These are phyloP conservation scores for Alternaria infectoria DNA, from an alignment of 2,329 filamentous ascomycete species.

Conservation along the genomic window DNA sequence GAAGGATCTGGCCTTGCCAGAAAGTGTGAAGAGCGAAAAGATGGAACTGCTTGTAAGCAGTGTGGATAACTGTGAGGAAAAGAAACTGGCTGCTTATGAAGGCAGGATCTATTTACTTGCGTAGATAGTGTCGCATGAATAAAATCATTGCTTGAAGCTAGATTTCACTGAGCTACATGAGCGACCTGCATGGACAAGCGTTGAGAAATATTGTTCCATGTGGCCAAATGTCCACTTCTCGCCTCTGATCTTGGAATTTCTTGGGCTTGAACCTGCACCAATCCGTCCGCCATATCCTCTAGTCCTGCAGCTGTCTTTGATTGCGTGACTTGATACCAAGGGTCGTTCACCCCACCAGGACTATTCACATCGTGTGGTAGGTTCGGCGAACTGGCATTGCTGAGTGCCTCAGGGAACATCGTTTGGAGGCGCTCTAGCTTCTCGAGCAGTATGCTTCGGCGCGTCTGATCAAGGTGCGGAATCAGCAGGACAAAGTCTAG, in stretches of 20 bases:
- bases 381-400: slow-evolving; percentile 40
- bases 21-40: slow-evolving; percentile 36
- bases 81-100: slow-evolving; percentile 33
- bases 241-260: slow-evolving; percentile 17
- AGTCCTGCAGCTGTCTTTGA: slow-evolving; percentile 40
- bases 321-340: slow-evolving; percentile 44
- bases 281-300: slow-evolving; percentile 26
- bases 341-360: slow-evolving; percentile 33
- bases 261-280: slow-evolving; percentile 11
- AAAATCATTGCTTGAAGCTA: not conserved
- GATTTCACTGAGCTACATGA: slow-evolving; percentile 2
- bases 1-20: slow-evolving; percentile 45
- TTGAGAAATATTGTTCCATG: slow-evolving; percentile 45
- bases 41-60: slow-evolving; percentile 34
- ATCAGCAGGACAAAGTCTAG: slow-evolving; percentile 60
- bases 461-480: slow-evolving; percentile 55
- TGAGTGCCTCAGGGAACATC: slow-evolving; percentile 45
- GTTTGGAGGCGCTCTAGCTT: slow-evolving; percentile 49
- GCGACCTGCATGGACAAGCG: slow-evolving; percentile 30
- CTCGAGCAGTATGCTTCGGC: slow-evolving; percentile 53
- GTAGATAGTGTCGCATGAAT: not conserved
- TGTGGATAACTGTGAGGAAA: slow-evolving; percentile 21
- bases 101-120: slow-evolving; percentile 38
- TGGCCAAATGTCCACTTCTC: slow-evolving; percentile 30
- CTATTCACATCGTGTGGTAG: slow-evolving; percentile 38